These are phyloP conservation scores for Botrytis cinerea DNA, from an alignment of 2,329 filamentous ascomycete species.

Conservation along the genomic window DNA sequence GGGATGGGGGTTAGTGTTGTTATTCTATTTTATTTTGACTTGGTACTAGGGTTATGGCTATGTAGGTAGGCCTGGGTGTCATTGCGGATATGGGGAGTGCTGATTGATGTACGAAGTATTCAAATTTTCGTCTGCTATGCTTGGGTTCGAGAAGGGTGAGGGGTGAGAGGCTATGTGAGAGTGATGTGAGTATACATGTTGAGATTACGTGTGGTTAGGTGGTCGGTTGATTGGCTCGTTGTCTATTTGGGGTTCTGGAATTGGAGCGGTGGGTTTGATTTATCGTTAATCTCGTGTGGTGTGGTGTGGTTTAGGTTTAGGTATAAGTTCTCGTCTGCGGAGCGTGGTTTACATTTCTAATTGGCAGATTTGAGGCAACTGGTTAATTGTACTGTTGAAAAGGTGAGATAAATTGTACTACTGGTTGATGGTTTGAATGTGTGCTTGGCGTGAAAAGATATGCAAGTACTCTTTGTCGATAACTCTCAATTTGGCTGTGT, in stretches of 20 bases:
- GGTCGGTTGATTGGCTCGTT: rapidly evolving
- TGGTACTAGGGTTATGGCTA: too few species aligned
- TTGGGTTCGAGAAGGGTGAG: background rate
- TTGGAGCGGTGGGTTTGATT: background rate
- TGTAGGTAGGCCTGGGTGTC: too few species aligned
- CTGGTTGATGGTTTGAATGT: background rate
- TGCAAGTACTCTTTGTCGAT: background rate
- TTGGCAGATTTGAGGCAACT: background rate
- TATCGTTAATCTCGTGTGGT: background rate
- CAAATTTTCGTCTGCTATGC: too few species aligned
- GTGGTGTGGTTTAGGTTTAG: background rate
- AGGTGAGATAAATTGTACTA: background rate
- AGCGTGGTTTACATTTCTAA: background rate
- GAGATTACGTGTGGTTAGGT: background rate
- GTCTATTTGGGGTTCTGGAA: background rate
- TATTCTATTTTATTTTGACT: too few species aligned
- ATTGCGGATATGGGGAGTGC: background rate
- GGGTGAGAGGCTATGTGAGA: too few species aligned
- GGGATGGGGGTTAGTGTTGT: too few species aligned
- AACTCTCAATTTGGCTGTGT: rapidly evolving
- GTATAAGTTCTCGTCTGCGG: background rate
- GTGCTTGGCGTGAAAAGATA: background rate
- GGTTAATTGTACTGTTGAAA: background rate
- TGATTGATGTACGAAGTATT: background rate
- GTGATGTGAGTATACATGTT: background rate